Conservation (phyloP, 2,329 filamentous ascomycete species). For the Volutella citrinella region DNA sequence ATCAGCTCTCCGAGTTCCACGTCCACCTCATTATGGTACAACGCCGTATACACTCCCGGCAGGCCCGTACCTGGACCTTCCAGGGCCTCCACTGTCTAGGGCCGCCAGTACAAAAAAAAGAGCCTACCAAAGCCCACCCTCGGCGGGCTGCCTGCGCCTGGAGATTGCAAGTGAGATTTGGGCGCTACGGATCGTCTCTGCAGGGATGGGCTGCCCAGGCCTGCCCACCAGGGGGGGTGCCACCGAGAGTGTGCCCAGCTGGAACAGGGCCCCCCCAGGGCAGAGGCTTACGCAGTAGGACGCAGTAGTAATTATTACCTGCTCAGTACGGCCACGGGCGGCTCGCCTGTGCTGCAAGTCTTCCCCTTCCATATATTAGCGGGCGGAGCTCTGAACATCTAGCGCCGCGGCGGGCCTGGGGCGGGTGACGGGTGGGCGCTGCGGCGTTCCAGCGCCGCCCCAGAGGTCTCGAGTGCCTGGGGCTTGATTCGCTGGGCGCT, state of each 20-base stretch:
- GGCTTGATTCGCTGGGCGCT: too few species aligned
- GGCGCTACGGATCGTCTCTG: constrained; percentile 31
- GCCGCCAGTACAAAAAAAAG: constrained; percentile 10
- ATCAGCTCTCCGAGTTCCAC: too few species aligned
- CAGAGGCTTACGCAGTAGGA: too few species aligned
- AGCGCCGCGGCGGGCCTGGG: constrained; percentile 24
- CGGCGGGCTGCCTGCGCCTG: constrained; percentile 15
- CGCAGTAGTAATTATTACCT: too few species aligned
- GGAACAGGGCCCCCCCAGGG: constrained; percentile 13
- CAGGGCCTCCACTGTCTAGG: too few species aligned
- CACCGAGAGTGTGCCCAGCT: too few species aligned
- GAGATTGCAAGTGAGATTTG: constrained; percentile 31
- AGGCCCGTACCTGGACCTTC: too few species aligned
- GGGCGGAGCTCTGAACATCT: constrained; percentile 23
- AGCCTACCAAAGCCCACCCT: constrained; percentile 6
- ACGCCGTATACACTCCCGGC: too few species aligned
- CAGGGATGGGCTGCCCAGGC: constrained; percentile 29
- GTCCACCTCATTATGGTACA: too few species aligned
- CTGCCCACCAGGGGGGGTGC: constrained; percentile 16
- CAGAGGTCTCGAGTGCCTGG: constrained; percentile 13
- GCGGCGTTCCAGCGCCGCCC: constrained; percentile 14
- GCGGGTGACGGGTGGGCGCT: constrained; percentile 11
- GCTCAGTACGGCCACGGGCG: too few species aligned
- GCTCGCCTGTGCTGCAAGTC: too few species aligned
- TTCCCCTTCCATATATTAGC: too few species aligned